Evolutionary conservation across 305 asterid genomes (phyloP).

Genomic region (Solanum hybrid): DNA sequence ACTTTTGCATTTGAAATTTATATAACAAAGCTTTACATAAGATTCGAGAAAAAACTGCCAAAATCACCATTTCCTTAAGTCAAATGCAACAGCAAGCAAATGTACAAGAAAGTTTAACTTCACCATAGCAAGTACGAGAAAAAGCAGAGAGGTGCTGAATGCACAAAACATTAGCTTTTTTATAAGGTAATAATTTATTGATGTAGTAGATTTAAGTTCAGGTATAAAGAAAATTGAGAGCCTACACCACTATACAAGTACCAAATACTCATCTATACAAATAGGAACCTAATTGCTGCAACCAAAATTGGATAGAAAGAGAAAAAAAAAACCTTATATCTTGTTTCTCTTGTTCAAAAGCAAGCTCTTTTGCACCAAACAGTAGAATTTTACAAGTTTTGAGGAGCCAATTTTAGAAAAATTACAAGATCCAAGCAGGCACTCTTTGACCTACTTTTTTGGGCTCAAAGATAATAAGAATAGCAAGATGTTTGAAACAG

Average conservation of each 20-base stretch:
- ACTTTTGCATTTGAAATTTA: background rate
- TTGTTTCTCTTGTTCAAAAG: background rate
- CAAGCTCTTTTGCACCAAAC: background rate
- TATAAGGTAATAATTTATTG: background rate
- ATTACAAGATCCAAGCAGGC: background rate
- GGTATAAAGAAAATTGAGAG: background rate
- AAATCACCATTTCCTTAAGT: background rate
- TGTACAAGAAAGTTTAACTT: background rate
- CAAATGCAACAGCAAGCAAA: background rate
- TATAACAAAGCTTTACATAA: background rate
- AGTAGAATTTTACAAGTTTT: background rate
- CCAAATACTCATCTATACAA: background rate
- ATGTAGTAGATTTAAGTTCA: background rate
- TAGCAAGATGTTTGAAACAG: background rate
- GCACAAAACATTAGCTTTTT: background rate
- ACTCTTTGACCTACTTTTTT: background rate
- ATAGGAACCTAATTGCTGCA: background rate
- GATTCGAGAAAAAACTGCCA: background rate
- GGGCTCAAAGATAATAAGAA: background rate
- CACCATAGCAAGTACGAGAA: background rate
- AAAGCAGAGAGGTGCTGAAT: background rate
- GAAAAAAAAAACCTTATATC: background rate
- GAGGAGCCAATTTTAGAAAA: background rate
- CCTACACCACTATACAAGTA: background rate
- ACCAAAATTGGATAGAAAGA: background rate